Conservation (phyloP, 306 rosid species). For the Cucurbita pepo region DNA sequence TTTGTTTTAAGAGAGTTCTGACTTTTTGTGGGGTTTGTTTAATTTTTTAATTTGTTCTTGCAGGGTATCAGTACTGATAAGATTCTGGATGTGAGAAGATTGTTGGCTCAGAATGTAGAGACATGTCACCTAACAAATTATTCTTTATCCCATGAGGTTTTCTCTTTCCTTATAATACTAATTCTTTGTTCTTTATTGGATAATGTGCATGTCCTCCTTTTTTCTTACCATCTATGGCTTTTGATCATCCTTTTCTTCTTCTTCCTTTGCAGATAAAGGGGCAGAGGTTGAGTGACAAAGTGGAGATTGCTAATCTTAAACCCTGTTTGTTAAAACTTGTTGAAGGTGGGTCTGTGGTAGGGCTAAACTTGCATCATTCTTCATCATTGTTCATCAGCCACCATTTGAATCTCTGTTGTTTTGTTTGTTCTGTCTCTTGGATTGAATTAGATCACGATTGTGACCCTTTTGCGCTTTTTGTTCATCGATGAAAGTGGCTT, state of each 20-base stretch:
- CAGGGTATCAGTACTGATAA: conserved; percentile 90
- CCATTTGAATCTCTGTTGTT: background rate
- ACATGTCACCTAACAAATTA: conserved; percentile 84
- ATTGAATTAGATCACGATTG: background rate
- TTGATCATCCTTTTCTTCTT: background rate
- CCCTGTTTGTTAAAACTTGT: conserved; percentile 72
- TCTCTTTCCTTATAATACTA: background rate
- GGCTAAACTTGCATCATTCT: background rate
- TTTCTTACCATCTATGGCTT: background rate
- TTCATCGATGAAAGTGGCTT: background rate
- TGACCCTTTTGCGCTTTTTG: background rate
- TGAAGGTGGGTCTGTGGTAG: conserved; percentile 61
- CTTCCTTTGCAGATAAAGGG: conserved; percentile 48
- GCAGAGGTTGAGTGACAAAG: conserved; percentile 45
- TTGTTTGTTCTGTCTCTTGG: background rate
- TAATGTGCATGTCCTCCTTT: background rate
- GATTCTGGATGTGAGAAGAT: conserved; percentile 73
- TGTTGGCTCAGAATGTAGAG: conserved; percentile 70
- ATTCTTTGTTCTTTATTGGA: background rate
- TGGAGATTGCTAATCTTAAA: conserved; percentile 56
- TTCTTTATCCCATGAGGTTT: conserved; percentile 82
- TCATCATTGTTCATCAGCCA: background rate
- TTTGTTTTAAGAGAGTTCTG: background rate
- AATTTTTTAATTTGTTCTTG: background rate
- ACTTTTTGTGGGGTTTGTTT: background rate